Base-by-base conservation (phyloP, 2,329 filamentous ascomycete species). In the Plectosphaerella sp. region DNA sequence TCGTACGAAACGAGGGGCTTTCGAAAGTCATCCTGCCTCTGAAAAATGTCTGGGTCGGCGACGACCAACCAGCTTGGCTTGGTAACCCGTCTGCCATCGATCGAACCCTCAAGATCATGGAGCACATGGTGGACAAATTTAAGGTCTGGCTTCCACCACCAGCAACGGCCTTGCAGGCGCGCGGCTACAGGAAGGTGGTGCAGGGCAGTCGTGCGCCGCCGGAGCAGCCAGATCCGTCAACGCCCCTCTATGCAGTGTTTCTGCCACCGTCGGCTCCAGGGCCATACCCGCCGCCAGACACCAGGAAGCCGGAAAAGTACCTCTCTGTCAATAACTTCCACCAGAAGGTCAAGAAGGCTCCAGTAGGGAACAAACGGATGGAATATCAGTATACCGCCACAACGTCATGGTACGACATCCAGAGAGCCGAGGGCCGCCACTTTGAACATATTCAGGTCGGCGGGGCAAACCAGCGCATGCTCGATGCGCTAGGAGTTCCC, bases 351-450 rank as follows among this genome's bases (percentile, higher is more conserved):
- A 33, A 33, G 28, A 33, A 33, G 28, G 28, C 28, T 12, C 28
- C 11, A 12, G 11, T 3, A 33, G 11, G 28, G 4, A 9, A 2
- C 28, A 3, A 4, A 9, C 2, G 8, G 28, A 33, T 33, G 28
- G 28, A 33, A 12, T 33, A 10, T 12, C 28, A 33, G 28, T 33
- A 10, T 33, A 33, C 28, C 11, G 28, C 76, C 9, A 83, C 80
- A 2, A 54, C 67, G 54, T 64, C 74, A 5, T 84, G 81, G 81
- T 84, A 83, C 56, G 66, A 73, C 37, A 75, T 79, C 55, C 58
- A 67, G 22, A 60, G 61, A 1, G 36, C 50, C 5, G 76, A 78
- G 58, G 77, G 76, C 2, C 70, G 78, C 18, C 73, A 71, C 1
- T 79, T 70, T 51, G 73, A 74, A 49, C 78, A 83, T 54, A 65